A percentile compares a stretch with the other conserved stretches of the same genome.
These are phyloP conservation scores for Saccharomyces hybrid DNA, from an alignment of 1,139 yeast species.

Conservation along the genomic window DNA sequence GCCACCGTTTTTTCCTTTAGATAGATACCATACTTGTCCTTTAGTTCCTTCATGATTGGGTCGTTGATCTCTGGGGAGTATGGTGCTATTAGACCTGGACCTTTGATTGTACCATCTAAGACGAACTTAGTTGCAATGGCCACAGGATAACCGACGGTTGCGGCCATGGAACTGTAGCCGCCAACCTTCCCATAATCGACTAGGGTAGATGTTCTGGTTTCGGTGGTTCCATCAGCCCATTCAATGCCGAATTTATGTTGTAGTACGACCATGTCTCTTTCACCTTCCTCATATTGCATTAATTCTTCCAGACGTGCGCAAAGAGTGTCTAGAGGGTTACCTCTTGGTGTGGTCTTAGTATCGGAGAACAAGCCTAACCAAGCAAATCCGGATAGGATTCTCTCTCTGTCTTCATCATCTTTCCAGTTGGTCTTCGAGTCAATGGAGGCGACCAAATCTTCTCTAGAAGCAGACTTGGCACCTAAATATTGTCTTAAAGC, in stretches of 20 bases:
- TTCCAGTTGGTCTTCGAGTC: constrained; percentile 73
- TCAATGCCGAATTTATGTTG: constrained; percentile 98
- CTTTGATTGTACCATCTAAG: constrained; percentile 69
- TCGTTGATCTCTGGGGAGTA: constrained; percentile 83
- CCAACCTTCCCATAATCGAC: constrained; percentile 93
- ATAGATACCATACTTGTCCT: constrained; percentile 82
- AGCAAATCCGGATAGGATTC: constrained; percentile 79
- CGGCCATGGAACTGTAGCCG: constrained; percentile 98
- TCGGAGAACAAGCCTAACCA: constrained; percentile 93
- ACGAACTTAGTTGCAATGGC: constrained; percentile 91
- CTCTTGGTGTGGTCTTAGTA: constrained; percentile 71
- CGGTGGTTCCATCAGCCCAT: constrained; percentile 88
- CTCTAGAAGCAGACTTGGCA: constrained; percentile 59
- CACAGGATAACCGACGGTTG: constrained; percentile 96
- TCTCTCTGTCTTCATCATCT: constrained; percentile 70
- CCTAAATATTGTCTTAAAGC: constrained; percentile 73
- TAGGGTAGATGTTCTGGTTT: constrained; percentile 89
- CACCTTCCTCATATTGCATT: constrained; percentile 94
- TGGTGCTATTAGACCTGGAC: constrained; percentile 88
- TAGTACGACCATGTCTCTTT: constrained; percentile 88
- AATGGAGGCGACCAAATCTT: constrained; percentile 68
- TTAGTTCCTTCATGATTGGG: constrained; percentile 84
- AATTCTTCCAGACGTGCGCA: constrained; percentile 92
- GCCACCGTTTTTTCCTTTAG: constrained; percentile 73
- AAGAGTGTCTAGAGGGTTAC: constrained; percentile 89